Evolutionary conservation across 108 stramenopile species (phyloP).

Genomic region (Phaeodactylum tricornutum): DNA sequence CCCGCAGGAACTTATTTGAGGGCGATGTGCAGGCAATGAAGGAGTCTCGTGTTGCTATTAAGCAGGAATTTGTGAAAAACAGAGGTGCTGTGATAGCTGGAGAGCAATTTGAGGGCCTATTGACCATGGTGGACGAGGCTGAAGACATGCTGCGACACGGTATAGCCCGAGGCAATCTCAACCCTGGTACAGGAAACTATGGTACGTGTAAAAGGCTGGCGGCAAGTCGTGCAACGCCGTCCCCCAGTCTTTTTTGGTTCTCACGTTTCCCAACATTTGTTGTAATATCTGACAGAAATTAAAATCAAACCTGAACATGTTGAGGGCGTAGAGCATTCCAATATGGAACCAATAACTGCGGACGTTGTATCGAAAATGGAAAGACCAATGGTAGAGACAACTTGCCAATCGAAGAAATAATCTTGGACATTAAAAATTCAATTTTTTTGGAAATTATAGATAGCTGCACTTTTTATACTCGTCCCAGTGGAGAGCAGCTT

Average conservation of each 20-base stretch:
- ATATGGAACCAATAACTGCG: conserved; percentile 68
- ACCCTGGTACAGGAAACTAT: conserved; percentile 50
- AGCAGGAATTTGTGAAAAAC: conserved; percentile 60
- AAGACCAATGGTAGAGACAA: neutral
- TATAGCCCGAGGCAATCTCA: conserved; percentile 68
- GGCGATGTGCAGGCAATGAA: conserved; percentile 54
- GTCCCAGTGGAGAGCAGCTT: no score
- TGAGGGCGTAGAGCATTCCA: conserved; percentile 33
- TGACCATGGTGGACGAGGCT: conserved; percentile 79
- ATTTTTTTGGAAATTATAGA: no score
- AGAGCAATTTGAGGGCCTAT: conserved; percentile 47
- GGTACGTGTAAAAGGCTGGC: conserved; percentile 21
- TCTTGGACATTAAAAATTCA: no score
- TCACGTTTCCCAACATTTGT: neutral
- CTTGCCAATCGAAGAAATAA: no score
- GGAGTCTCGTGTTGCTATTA: conserved; percentile 58
- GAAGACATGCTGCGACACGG: conserved; percentile 74
- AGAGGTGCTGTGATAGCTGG: conserved; percentile 31
- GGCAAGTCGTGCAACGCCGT: neutral
- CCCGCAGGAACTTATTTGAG: conserved; percentile 55
- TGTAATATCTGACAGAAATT: conserved; percentile 36
- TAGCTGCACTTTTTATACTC: no score
- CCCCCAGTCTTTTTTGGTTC: neutral
- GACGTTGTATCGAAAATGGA: conserved; percentile 26
- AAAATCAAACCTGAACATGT: conserved; percentile 64